Evolutionary conservation across 2,329 filamentous ascomycete genomes (phyloP).

Genomic region (Lachnellula subtilissima): DNA sequence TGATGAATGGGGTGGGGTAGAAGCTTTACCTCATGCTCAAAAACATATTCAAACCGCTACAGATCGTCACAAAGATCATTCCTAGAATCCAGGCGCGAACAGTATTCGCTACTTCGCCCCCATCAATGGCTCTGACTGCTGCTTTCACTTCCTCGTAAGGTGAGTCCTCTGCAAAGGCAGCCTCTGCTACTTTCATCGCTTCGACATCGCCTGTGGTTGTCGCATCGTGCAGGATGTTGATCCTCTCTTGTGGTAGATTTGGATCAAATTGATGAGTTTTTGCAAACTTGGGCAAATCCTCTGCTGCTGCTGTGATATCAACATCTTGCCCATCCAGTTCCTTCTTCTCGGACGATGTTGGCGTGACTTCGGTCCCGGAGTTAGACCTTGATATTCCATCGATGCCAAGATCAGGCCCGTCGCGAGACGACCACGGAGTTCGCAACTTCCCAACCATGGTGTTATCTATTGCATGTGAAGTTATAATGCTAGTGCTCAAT

Average conservation of each 20-base stretch:
- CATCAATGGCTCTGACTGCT: slow-evolving; percentile 59
- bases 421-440: background rate
- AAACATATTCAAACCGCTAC: slow-evolving; percentile 22
- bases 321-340: background rate
- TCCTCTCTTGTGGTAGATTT: slow-evolving; percentile 19
- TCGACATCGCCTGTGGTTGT: slow-evolving; percentile 25
- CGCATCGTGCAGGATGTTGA: slow-evolving; percentile 18
- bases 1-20: background rate
- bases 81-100: slow-evolving; percentile 61
- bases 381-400: background rate
- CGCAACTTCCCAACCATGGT: background rate
- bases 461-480: background rate
- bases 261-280: slow-evolving; percentile 23
- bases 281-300: slow-evolving; percentile 15
- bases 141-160: slow-evolving; percentile 57
- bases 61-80: slow-evolving; percentile 31
- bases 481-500: background rate
- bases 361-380: background rate
- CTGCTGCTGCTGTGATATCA: slow-evolving; percentile 1
- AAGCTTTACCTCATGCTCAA: slow-evolving; percentile 13
- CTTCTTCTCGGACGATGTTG: slow-evolving; percentile 6
- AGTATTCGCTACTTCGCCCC: slow-evolving; percentile 61
- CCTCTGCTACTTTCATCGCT: slow-evolving; percentile 33
- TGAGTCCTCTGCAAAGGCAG: slow-evolving; percentile 49
- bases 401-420: background rate